Evolutionary conservation across 768 basidiomycete species (phyloP), one percentile per base, ranked within the genome.

Genomic region (Rhodosporidiobolus sp.): DNA sequence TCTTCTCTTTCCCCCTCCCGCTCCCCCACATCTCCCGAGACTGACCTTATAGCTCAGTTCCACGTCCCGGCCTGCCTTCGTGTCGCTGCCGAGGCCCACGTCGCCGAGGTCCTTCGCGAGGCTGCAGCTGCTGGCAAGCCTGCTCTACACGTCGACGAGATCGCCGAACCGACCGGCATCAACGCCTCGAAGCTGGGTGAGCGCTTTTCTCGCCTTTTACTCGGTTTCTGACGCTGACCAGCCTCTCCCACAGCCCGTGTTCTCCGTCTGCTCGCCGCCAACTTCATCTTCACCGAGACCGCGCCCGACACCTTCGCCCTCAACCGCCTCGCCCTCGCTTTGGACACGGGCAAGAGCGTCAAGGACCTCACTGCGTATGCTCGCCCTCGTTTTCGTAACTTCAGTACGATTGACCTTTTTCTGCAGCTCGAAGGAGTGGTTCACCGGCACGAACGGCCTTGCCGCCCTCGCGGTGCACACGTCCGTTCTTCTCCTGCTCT

Each of bases 181-280:
- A 78, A 83, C 53, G 63, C 79, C 3, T 57, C 67, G 26, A 83
- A 83, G 67, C 75, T 84, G 7, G n/a, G 86, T 86, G 67, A 54
- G 73, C 38, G 8, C 14, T 43, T 43, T 14, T 14, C 14, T 63
- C 59, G 12, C 38, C 61, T 5, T 10, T 45, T 38, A 3, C n/a
- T 26, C 28, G 6, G n/a, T 12, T 26, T 2, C n/a, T 28, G 12
- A 12, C 49, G n/a, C 24, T 11, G 7, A 26, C 17, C 62, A 45
- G 38, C 45, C 32, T 45, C 58, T 11, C 2, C n/a, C 46, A 1
- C 56, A 90, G 90, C 87, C 6, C 90, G 91, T 77, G 85, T 86
- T 45, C 85, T 92, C 53, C 88, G 90, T 55, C 83, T 91, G 32
- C 85, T 92, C 53, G 89, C 90, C 14, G 90, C 91, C 0, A 89